Evolutionary conservation across 1,139 yeast species (phyloP).

Genomic region (Scheffersomyces insectosa): DNA sequence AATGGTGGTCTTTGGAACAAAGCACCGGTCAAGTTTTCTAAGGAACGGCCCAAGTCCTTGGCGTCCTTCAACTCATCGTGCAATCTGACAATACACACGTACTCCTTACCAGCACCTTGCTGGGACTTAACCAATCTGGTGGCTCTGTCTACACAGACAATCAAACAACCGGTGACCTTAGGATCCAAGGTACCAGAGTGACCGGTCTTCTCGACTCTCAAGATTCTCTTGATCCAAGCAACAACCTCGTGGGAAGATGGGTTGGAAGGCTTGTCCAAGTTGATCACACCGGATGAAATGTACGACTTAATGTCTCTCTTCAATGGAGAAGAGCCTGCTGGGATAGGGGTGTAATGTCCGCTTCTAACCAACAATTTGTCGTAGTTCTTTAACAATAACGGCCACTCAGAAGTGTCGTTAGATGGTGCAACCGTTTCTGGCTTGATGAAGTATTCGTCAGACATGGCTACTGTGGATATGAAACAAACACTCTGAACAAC

Average conservation of each 20-base stretch:
- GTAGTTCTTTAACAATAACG: constrained; percentile 86
- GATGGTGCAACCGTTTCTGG: constrained; percentile 83
- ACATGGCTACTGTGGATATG: constrained; percentile 32
- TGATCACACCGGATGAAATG: constrained; percentile 92
- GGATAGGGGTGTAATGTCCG: constrained; percentile 96
- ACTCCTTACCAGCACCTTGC: constrained; percentile 99
- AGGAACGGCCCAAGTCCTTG: constrained; percentile 82
- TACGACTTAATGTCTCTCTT: constrained; percentile 91
- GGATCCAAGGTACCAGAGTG: constrained; percentile 99
- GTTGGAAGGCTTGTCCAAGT: constrained; percentile 95
- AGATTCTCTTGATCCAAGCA: constrained; percentile 96
- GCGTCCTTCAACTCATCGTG: constrained; percentile 92
- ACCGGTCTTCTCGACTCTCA: constrained; percentile 96
- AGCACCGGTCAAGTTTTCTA: constrained; percentile 97
- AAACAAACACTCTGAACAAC: neutral
- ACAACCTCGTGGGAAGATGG: constrained; percentile 99
- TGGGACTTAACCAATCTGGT: constrained; percentile 97
- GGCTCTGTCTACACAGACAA: constrained; percentile 97
- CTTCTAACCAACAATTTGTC: constrained; percentile 93
- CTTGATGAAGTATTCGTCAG: constrained; percentile 76
- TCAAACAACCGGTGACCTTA: constrained; percentile 95
- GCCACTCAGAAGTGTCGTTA: constrained; percentile 93
- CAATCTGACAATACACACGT: constrained; percentile 94
- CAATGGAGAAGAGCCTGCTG: constrained; percentile 91
- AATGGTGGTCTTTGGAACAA: constrained; percentile 98